Evolutionary conservation across 306 rosid genomes (phyloP), one percentile per base, ranked within the genome.

Genomic region (Acacia melanoxylon): DNA sequence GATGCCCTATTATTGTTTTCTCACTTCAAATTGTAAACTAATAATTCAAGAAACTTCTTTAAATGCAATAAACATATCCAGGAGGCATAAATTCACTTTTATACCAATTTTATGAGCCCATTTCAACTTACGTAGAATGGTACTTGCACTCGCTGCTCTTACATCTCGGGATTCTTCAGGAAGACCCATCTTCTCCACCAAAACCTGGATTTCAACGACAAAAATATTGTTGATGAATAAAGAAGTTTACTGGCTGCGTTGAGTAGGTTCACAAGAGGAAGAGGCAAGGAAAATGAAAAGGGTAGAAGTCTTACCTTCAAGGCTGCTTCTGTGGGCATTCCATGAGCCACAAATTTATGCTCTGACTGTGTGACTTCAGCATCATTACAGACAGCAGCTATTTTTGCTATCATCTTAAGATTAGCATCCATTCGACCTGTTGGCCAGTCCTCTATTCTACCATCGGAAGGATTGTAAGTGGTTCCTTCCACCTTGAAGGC

Each of bases 151-250:
- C 27, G 89, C 51, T 10, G 77, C 51, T 74, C 61, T 65, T 24
- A 20, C 83, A 27, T 61, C 31, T 35, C 42, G 41, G 31, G 42
- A 74, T 52, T 61, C 89, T 76, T 84, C 83, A 68, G 95, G 91
- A 54, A 82, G 83, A 40, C 95, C 95, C 93, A 91, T 91, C 83
- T 91, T 91, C 78, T 91, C 95, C 44, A 89, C 95, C 41, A 91
- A 72, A 83, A 91, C 91, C 95, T 91, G 86, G 74, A 78, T 66
- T 41, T 20, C 33, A 52, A 31, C 68, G 51, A 82, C 6, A 42
- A 58, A 41, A 58, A 24, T 16, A 59, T 16, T 3, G 71, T 61
- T 22, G 14, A 58, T 9, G 15, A 58, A 4, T 54, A 75, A 52
- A 75, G 14, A 82, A 6, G 27, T 45, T 41, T 31, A 68, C 19